phyloP scores from a whole-genome alignment of 768 basidiomycete species.

The Serendipita sp. region DNA sequence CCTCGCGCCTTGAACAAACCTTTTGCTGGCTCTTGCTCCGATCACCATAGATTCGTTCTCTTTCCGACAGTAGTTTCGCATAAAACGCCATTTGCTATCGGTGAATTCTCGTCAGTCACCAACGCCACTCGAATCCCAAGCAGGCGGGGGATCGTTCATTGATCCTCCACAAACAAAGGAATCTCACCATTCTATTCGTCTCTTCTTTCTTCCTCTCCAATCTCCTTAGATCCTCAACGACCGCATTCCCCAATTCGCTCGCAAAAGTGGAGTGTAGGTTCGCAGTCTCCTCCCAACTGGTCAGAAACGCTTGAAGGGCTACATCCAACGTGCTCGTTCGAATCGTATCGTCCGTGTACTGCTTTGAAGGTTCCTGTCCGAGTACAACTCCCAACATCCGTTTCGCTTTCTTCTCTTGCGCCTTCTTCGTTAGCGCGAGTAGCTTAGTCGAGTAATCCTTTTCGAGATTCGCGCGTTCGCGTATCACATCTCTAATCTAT shows the following conservation, averaged over 20 bases:
- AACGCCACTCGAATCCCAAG: not conserved
- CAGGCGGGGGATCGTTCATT: conserved; percentile 7
- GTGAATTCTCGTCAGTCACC: not conserved
- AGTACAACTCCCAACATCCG: conserved; percentile 37
- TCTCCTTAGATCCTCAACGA: conserved; percentile 45
- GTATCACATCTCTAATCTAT: conserved; percentile 60
- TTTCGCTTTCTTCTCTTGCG: conserved; percentile 54
- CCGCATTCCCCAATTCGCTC: conserved; percentile 40
- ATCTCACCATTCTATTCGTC: conserved; percentile 46
- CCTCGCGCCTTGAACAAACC: conserved; percentile 19
- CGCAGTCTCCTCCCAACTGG: conserved; percentile 40
- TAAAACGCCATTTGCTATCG: conserved; percentile 51
- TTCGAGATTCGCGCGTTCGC: conserved; percentile 49
- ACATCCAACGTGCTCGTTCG: conserved; percentile 45
- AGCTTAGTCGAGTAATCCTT: conserved; percentile 66
- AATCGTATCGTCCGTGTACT: conserved; percentile 36
- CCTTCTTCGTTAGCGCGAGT: conserved; percentile 47
- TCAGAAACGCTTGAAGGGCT: conserved; percentile 54
- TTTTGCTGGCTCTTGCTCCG: conserved; percentile 58
- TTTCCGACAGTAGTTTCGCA: conserved; percentile 51
- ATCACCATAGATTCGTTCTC: conserved; percentile 51
- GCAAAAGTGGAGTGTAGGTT: conserved; percentile 57
- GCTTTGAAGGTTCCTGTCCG: conserved; percentile 52
- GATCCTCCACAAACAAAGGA: not conserved
- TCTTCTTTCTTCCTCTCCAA: conserved; percentile 51